Evolutionary conservation across 768 basidiomycete species (phyloP).

Genomic region (Boletales sp.): DNA sequence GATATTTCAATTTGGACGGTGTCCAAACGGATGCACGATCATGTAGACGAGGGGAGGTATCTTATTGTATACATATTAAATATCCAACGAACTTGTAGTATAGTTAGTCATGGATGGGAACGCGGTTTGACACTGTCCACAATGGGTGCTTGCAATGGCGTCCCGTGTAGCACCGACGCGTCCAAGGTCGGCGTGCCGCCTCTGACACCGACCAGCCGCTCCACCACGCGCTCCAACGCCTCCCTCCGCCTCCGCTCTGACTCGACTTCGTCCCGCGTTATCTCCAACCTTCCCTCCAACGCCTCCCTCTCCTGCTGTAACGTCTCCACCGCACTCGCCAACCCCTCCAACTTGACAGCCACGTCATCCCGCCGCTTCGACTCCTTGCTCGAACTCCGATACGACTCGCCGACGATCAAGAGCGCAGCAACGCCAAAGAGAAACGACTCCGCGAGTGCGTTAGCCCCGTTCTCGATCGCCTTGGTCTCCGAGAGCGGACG

Average conservation of each 20-base stretch:
- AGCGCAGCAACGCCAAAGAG: conserved; percentile 72
- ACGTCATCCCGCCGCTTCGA: conserved; percentile 69
- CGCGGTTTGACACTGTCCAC: too few species aligned
- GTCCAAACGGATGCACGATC: conserved; percentile 19
- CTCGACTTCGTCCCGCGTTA: conserved; percentile 42
- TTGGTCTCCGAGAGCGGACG: conserved; percentile 74
- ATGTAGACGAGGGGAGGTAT: conserved; percentile 18
- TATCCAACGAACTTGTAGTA: too few species aligned
- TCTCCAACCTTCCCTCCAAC: conserved; percentile 41
- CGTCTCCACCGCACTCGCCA: conserved; percentile 44
- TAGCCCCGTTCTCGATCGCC: conserved; percentile 87
- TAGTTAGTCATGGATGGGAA: too few species aligned
- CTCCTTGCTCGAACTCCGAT: conserved; percentile 66
- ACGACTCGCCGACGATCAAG: conserved; percentile 75
- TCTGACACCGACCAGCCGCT: conserved; percentile 62
- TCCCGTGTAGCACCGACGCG: conserved; percentile 44
- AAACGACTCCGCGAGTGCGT: conserved; percentile 80
- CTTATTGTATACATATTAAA: conserved; percentile 8
- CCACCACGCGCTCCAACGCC: conserved; percentile 61
- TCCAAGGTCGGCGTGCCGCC: conserved; percentile 15
- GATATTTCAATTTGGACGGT: conserved; percentile 4
- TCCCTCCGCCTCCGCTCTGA: conserved; percentile 43
- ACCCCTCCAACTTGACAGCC: conserved; percentile 64
- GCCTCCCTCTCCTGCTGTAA: conserved; percentile 40
- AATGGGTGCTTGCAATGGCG: conserved; percentile 46